Evolutionary conservation across 1,139 yeast genomes (phyloP).

Genomic region (Pneumocystis sp.): DNA sequence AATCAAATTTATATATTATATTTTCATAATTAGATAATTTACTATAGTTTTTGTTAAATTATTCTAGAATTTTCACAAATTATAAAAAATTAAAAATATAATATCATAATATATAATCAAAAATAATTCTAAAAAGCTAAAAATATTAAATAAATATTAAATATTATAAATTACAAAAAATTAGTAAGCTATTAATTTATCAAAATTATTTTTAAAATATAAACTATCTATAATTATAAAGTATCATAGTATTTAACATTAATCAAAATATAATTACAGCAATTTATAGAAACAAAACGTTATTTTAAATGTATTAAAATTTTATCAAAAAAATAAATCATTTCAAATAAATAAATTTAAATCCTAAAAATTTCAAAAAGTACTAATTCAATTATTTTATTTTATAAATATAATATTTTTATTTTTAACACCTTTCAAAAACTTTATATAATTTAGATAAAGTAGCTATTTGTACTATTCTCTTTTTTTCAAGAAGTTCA

Average conservation of each 20-base stretch:
- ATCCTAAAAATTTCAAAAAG: neutral
- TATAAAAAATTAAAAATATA: neutral
- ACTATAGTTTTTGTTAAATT: neutral
- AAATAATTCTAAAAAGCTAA: no score
- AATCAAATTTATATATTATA: neutral
- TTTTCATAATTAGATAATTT: no score
- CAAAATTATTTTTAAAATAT: no score
- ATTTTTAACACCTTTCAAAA: neutral
- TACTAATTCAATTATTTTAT: neutral
- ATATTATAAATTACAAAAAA: no score
- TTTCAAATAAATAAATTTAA: neutral
- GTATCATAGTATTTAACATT: no score
- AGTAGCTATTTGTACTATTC: conserved; percentile 70
- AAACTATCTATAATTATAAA: no score
- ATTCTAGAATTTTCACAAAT: neutral
- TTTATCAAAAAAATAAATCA: neutral
- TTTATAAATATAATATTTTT: neutral
- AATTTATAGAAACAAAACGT: neutral
- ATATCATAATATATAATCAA: no score
- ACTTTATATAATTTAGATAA: conserved; percentile 66
- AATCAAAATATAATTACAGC: neutral
- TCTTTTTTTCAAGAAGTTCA: conserved; percentile 30
- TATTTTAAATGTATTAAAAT: neutral
- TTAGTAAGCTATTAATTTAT: no score
- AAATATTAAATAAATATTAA: no score